Base-by-base conservation (phyloP, 371 early-diverging fungal genomes). In the Coemansia linderi region DNA sequence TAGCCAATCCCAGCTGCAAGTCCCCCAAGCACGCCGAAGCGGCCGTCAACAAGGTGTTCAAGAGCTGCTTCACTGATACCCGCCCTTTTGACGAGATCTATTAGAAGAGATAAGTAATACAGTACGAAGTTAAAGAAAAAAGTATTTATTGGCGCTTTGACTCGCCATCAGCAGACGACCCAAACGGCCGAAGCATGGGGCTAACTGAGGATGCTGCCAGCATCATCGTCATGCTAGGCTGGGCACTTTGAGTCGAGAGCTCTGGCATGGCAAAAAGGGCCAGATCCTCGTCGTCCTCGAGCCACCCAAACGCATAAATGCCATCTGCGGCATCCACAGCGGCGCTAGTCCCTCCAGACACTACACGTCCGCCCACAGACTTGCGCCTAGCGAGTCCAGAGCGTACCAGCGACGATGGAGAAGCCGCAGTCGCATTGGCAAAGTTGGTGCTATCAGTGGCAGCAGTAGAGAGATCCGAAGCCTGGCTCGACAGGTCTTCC, bases 81-180 rank as follows among this genome's bases (percentile, higher is more conserved):
- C 87, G 91, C 38, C 97, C 97, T 0, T 96, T 95, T 81, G 95
- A 95, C 73, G 97, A 97, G 79, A 93, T 96, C 36, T 93, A 93
- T 69, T 91, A 84, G 60, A 4, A 3, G 22, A 8, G 31, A 46
- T 56, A 65, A 27, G 27, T 29, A 24, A 24, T 61, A 46, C 24
- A 63, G 15, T 48, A 63, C 48, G 31, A 19, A 44, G 31, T 43
- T n/a, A 46, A 7, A 24, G 31, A 44, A 9, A 60, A 60, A 8
- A 22, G 48, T 13, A 31, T 15, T 62, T 33, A 29, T 29, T 64
- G 41, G 31, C 22, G 64, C n/a, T 50, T 39, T 24, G 39, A 22
- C 22, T 68, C 54, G 17, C n/a, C 54, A n/a, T 52, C 61, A 36
- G 63, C 22, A 13, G 67, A n/a, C 2, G 67, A 29, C 13, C 40